Evolutionary conservation across 2,329 filamentous ascomycete species (phyloP), one percentile per base, ranked within the genome.

Genomic region (Pseudogymnoascus verrucosus): DNA sequence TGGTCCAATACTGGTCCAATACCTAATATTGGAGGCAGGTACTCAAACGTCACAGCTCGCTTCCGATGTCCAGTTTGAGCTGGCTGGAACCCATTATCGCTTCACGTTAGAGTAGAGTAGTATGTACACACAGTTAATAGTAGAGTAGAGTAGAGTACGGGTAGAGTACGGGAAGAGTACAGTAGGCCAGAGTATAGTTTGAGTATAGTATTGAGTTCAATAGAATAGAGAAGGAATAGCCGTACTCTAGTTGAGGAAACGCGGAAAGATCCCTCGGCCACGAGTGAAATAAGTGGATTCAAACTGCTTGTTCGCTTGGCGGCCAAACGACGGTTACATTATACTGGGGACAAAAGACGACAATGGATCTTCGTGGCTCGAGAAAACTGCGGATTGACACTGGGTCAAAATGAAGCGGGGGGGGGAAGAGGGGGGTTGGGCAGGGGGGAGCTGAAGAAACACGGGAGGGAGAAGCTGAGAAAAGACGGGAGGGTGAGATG

Each of bases 241-340:
- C 47, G 47, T 34, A 34, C 19, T 34, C n/a, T 34, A 28, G 51
- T 11, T 12, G 5, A 12, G 26, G 28, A 34, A 34, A 57, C 26
- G 51, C 28, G 51, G 28, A 57, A 57, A 57, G 51, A 19, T 57
- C 51, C 51, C 28, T 57, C 26, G 16, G 16, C 51, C 51, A 57
- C 51, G 51, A 57, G 51, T 57, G 51, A 57, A 57, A 57, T 34
- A 57, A 57, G 51, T 57, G 51, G 51, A 57, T 57, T 16, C 11
- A 4, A 7, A 19, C n/a, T 51, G 23, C 4, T 51, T 57, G 28
- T 4, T 57, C 10, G n/a, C 26, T 34, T 57, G 51, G 28, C 51
- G 16, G n/a, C 5, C 51, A 57, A 57, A 57, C 28, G 28, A 28
- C 28, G 51, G 51, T 12, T 19, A 34, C 51, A 57, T 51, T 51